A percentile compares a stretch with the other conserved stretches of the same genome.
Conservation (phyloP, 345 rosid genomes). For the Citrus medica region DNA sequence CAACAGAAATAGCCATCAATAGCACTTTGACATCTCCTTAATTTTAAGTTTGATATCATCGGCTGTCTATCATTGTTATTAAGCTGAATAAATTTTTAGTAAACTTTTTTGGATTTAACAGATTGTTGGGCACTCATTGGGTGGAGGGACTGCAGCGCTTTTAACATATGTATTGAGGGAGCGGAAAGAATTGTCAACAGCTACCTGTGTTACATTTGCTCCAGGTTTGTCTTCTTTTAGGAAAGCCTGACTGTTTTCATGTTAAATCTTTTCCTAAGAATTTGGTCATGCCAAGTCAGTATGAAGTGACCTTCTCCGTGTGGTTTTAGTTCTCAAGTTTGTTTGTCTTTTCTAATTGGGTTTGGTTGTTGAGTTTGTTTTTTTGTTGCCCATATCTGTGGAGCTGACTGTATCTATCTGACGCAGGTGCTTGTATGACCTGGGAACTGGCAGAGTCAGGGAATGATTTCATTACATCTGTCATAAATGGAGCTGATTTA, state of each 20-base stretch:
- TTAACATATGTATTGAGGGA: conserved; percentile 81
- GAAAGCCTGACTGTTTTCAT: not conserved
- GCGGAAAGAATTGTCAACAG: conserved; percentile 59
- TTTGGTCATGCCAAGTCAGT: not conserved
- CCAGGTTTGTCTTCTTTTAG: conserved; percentile 53
- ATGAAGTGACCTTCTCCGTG: not conserved
- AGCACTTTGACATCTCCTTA: not conserved
- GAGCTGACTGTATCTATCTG: not conserved
- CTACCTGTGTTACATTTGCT: conserved; percentile 82
- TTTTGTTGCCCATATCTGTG: not conserved
- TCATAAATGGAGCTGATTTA: conserved; percentile 85
- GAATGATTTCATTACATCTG: conserved; percentile 62
- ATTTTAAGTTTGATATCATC: not conserved
- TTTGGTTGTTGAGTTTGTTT: not conserved
- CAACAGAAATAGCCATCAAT: not conserved
- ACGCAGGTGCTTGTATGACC: conserved; percentile 95
- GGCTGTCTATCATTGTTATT: not conserved
- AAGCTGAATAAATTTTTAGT: not conserved
- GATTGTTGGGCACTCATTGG: conserved; percentile 95
- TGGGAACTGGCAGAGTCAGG: conserved; percentile 99
- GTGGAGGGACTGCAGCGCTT: conserved; percentile 97
- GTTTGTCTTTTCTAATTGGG: not conserved
- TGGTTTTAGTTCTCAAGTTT: not conserved
- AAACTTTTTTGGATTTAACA: conserved; percentile 23
- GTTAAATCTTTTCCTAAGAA: not conserved